These are phyloP conservation scores for Oryza brachyantha DNA, from an alignment of 176 grass and related monocot genomes.

Conservation along the genomic window DNA sequence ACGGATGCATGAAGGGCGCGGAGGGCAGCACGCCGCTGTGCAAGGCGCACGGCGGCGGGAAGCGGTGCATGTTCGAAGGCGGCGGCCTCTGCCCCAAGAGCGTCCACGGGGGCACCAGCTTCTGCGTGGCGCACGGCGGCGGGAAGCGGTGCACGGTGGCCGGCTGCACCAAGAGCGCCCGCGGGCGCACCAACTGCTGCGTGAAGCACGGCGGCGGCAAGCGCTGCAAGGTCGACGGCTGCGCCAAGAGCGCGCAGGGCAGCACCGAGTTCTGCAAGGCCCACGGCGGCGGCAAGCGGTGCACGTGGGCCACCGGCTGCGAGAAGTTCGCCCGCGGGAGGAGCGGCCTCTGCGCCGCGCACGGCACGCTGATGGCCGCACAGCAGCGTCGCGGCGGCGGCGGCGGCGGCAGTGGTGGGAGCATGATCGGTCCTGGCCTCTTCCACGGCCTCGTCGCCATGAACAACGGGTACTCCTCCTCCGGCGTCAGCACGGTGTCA, in stretches of 20 bases:
- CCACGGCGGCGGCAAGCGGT: conserved; percentile 70
- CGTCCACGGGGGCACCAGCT: conserved; percentile 67
- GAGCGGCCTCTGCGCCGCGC: conserved; percentile 72
- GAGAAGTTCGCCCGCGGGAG: conserved; percentile 70
- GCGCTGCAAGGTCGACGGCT: conserved; percentile 49
- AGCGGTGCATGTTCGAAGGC: conserved; percentile 58
- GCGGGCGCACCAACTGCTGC: conserved; percentile 65
- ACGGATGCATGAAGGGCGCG: conserved; percentile 61
- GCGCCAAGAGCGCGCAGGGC: conserved; percentile 76
- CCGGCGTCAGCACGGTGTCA: conserved; percentile 49
- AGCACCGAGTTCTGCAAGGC: conserved; percentile 73
- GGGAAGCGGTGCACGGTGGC: conserved; percentile 65
- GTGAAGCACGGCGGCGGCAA: conserved; percentile 72
- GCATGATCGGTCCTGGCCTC: conserved; percentile 51
- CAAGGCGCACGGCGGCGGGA: conserved; percentile 79
- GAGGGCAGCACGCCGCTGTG: conserved; percentile 77
- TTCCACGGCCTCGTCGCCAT: conserved; percentile 60
- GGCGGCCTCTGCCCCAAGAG: conserved; percentile 75
- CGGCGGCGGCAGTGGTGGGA: neutral
- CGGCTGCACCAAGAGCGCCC: conserved; percentile 72
- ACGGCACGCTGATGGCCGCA: conserved; percentile 45
- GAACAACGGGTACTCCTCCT: conserved; percentile 39
- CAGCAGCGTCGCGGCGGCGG: conserved; percentile 23
- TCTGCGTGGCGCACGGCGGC: conserved; percentile 76
- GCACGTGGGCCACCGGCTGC: conserved; percentile 51